Percentiles rank a stretch among this genome's conserved stretches.
Evolutionary conservation across 2,329 filamentous ascomycete genomes (phyloP).

Genomic region (Sclerotinia borealis): DNA sequence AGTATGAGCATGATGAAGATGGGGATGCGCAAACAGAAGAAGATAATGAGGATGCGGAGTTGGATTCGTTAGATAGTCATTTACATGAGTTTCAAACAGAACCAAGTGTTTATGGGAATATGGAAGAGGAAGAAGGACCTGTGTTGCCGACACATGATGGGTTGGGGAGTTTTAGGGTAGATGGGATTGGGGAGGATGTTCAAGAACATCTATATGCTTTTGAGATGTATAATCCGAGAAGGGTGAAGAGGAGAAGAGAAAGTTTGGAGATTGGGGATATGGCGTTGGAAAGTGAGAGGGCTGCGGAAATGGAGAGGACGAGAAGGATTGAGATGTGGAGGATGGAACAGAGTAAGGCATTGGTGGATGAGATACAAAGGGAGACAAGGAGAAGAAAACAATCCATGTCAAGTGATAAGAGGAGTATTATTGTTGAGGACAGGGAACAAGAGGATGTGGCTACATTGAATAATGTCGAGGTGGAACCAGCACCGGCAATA

Average conservation of each 20-base stretch:
- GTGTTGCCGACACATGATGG: slow-evolving; percentile 92
- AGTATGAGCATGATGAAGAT: slow-evolving; percentile 40
- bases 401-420: slow-evolving; percentile 47
- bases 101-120: slow-evolving; percentile 30
- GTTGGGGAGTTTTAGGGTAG: slow-evolving; percentile 72
- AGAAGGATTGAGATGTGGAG: slow-evolving; percentile 88
- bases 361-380: slow-evolving; percentile 83
- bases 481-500: slow-evolving; percentile 26
- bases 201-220: slow-evolving; percentile 88
- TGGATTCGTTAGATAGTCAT: slow-evolving; percentile 91
- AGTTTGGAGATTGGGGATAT: slow-evolving; percentile 46
- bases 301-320: slow-evolving; percentile 66
- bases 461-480: slow-evolving; percentile 27
- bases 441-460: slow-evolving; percentile 29
- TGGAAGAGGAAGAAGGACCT: slow-evolving; percentile 36
- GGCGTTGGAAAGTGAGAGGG: slow-evolving; percentile 47
- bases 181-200: slow-evolving; percentile 51
- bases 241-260: slow-evolving; percentile 50
- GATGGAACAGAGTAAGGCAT: slow-evolving; percentile 77
- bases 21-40: slow-evolving; percentile 47
- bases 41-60: slow-evolving; percentile 64
- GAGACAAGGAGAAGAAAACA: slow-evolving; percentile 69
- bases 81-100: slow-evolving; percentile 78
- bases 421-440: slow-evolving; percentile 29
- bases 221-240: slow-evolving; percentile 73